Evolutionary conservation across 805 yeast species (phyloP).

Genomic region (Metschnikowia arizonensis): DNA sequence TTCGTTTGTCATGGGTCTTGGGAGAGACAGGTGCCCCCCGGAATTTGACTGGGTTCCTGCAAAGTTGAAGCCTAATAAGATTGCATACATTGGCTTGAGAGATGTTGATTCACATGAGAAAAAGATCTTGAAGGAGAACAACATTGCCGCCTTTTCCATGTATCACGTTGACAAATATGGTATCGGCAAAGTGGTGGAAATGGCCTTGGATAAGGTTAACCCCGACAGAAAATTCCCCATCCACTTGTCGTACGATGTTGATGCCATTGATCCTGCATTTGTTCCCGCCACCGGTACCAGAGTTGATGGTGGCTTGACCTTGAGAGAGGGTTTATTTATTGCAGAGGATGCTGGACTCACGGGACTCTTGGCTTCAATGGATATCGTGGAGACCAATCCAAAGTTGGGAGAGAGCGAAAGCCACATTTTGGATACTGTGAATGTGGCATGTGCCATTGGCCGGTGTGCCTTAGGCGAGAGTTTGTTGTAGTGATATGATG

Average conservation of each 20-base stretch:
- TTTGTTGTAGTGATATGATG: slow-evolving; percentile 39
- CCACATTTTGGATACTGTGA: slow-evolving; percentile 78
- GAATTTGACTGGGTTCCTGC: slow-evolving; percentile 79
- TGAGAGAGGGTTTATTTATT: slow-evolving; percentile 89
- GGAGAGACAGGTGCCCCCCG: slow-evolving; percentile 61
- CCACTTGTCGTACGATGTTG: slow-evolving; percentile 92
- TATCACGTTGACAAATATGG: slow-evolving; percentile 94
- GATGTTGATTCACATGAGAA: slow-evolving; percentile 90
- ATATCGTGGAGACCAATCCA: slow-evolving; percentile 93
- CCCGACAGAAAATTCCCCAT: slow-evolving; percentile 68
- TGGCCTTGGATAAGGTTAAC: slow-evolving; percentile 78
- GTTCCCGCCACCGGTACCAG: slow-evolving; percentile 99
- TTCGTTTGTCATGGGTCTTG: slow-evolving; percentile 82
- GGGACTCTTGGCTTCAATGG: slow-evolving; percentile 83
- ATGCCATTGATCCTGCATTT: slow-evolving; percentile 89
- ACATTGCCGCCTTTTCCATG: slow-evolving; percentile 88
- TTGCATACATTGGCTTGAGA: slow-evolving; percentile 91
- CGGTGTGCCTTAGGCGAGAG: slow-evolving; percentile 95
- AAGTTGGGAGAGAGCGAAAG: slow-evolving; percentile 71
- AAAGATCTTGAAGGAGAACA: slow-evolving; percentile 61
- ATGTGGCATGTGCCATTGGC: slow-evolving; percentile 86
- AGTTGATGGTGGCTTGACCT: slow-evolving; percentile 91
- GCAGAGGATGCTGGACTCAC: slow-evolving; percentile 91
- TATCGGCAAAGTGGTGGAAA: slow-evolving; percentile 82
- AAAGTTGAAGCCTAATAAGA: slow-evolving; percentile 58